Conservation (phyloP, 1,284 basidiomycete species). For the Sporisorium scitamineum region DNA sequence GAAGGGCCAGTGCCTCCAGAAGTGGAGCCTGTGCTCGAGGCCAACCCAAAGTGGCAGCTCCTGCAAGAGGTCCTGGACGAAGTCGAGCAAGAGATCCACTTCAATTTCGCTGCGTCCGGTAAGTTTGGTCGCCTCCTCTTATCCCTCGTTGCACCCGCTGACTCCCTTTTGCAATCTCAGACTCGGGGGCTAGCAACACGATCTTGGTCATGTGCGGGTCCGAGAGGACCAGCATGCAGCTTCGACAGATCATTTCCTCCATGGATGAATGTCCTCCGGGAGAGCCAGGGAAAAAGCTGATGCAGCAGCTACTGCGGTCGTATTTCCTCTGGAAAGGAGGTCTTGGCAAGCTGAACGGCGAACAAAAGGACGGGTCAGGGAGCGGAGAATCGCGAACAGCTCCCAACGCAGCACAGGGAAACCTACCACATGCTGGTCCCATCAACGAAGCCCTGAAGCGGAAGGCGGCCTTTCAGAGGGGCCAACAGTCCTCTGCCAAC, state of each 20-base stretch:
- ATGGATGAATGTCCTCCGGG: slow-evolving; percentile 49
- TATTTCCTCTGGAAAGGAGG: slow-evolving; percentile 87
- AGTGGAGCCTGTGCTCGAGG: slow-evolving; percentile 88
- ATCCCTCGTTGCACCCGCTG: background rate
- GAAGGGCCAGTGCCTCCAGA: slow-evolving; percentile 73
- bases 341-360: slow-evolving; percentile 71
- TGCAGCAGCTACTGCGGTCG: slow-evolving; percentile 78
- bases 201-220: slow-evolving; percentile 65
- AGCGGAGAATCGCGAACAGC: slow-evolving; percentile 4
- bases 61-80: slow-evolving; percentile 88
- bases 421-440: slow-evolving; percentile 3
- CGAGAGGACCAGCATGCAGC: slow-evolving; percentile 57
- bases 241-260: slow-evolving; percentile 56
- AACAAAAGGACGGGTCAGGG: slow-evolving; percentile 15
- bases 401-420: slow-evolving; percentile 17
- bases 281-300: slow-evolving; percentile 74
- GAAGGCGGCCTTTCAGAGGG: slow-evolving; percentile 33
- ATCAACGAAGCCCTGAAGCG: slow-evolving; percentile 61
- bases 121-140: slow-evolving; percentile 2
- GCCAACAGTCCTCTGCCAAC: slow-evolving; percentile 61
- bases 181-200: slow-evolving; percentile 48
- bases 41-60: slow-evolving; percentile 93
- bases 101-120: slow-evolving; percentile 68
- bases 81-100: slow-evolving; percentile 85
- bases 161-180: slow-evolving; percentile 11